These are phyloP conservation scores for Macrolepiota dolichaula DNA, from an alignment of 768 basidiomycete species.

Conservation along the genomic window DNA sequence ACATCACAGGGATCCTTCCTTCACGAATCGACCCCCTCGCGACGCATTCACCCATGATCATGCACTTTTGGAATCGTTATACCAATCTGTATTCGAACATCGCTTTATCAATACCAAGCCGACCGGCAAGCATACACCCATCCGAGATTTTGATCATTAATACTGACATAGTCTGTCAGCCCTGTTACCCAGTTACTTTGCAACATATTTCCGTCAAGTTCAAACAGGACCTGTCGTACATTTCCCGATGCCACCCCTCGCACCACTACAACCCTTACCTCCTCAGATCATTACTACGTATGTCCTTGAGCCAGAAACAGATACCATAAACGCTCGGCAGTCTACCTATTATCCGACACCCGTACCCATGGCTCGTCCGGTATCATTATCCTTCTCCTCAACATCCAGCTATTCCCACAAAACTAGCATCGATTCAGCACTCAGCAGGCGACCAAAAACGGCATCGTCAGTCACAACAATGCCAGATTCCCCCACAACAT, in stretches of 20 bases:
- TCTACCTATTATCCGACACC: slow-evolving; percentile 35
- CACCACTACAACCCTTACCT: slow-evolving; percentile 57
- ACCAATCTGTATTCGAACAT: slow-evolving; percentile 62
- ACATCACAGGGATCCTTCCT: slow-evolving; percentile 32
- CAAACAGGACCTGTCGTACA: slow-evolving; percentile 55
- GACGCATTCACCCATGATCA: slow-evolving; percentile 55
- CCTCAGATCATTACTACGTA: slow-evolving; percentile 40
- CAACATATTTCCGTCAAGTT: slow-evolving; percentile 68
- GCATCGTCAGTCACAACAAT: slow-evolving; percentile 31
- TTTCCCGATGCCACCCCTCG: slow-evolving; percentile 68
- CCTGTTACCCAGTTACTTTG: slow-evolving; percentile 65
- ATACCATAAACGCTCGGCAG: slow-evolving; percentile 29
- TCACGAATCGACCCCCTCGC: slow-evolving; percentile 27
- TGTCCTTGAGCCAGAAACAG: slow-evolving; percentile 31
- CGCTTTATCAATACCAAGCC: slow-evolving; percentile 72
- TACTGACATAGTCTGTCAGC: slow-evolving; percentile 32
- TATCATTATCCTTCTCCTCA: slow-evolving; percentile 53
- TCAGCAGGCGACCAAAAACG: slow-evolving; percentile 23
- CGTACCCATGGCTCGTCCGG: slow-evolving; percentile 31
- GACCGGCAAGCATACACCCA: slow-evolving; percentile 45
- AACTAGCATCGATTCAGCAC: slow-evolving; percentile 20
- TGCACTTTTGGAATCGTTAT: slow-evolving; percentile 64
- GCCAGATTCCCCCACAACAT: slow-evolving; percentile 21
- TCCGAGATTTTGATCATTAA: neutral
- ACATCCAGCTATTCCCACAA: slow-evolving; percentile 36